These are phyloP conservation scores for Ambrosiella beaveri DNA, from an alignment of 2,329 filamentous ascomycete genomes.

Conservation along the genomic window DNA sequence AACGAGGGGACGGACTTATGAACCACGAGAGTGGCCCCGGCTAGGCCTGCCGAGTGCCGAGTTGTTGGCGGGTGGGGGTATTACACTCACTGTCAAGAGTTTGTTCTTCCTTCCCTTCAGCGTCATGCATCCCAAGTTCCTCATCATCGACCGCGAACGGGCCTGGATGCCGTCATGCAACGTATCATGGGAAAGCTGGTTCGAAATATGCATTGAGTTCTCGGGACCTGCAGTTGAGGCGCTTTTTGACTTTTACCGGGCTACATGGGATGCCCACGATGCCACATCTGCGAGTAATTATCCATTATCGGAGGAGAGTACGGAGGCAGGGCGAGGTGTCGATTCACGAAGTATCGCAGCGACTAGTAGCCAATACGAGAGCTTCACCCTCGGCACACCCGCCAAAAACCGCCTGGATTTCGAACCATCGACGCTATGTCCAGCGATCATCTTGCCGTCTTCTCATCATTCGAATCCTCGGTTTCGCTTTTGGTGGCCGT, in stretches of 20 bases:
- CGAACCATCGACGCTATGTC: constrained; percentile 48
- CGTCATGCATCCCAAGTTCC: constrained; percentile 77
- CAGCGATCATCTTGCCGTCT: constrained; percentile 54
- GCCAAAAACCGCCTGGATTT: constrained; percentile 39
- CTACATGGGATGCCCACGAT: constrained; percentile 39
- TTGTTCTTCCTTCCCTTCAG: constrained; percentile 66
- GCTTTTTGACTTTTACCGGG: constrained; percentile 49
- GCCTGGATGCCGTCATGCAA: constrained; percentile 68
- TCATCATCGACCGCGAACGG: constrained; percentile 49
- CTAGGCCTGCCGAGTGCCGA: constrained; percentile 46
- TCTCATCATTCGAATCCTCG: constrained; percentile 51
- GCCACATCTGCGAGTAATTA: neutral
- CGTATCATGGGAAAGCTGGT: constrained; percentile 76
- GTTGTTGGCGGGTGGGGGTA: constrained; percentile 33
- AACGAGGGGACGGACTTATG: constrained; percentile 42
- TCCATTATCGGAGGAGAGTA: neutral
- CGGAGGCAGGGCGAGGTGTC: neutral
- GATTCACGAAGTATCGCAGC: neutral
- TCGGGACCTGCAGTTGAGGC: constrained; percentile 41
- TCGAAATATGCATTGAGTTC: constrained; percentile 58
- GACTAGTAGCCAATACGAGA: constrained; percentile 6
- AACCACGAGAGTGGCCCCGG: constrained; percentile 38
- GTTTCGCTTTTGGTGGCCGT: constrained; percentile 43
- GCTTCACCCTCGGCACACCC: constrained; percentile 6
- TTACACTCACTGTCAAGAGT: constrained; percentile 57